These are phyloP conservation scores for Thyridium curvatum DNA, from an alignment of 2,329 filamentous ascomycete species.

Conservation along the genomic window DNA sequence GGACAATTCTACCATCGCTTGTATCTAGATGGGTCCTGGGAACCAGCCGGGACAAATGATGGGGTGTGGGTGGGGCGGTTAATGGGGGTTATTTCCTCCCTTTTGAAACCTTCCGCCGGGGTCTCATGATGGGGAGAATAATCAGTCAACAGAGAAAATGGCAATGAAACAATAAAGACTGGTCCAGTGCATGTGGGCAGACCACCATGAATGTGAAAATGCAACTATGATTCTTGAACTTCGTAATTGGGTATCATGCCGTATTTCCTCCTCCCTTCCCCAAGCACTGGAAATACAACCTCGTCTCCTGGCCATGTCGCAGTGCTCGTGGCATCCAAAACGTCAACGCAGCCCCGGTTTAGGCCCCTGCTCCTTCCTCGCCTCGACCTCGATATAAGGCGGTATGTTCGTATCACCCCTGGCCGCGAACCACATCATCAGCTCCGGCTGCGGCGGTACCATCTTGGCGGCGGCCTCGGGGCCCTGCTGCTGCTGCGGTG, in stretches of 20 bases:
- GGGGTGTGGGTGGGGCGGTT: too few species aligned
- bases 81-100: too few species aligned
- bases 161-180: too few species aligned
- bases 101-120: too few species aligned
- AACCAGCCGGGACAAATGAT: too few species aligned
- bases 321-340: constrained; percentile 5
- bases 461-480: constrained; percentile 17
- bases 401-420: constrained; percentile 39
- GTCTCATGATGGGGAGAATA: too few species aligned
- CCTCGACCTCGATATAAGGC: constrained; percentile 31
- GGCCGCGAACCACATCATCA: constrained; percentile 38
- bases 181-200: too few species aligned
- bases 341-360: background rate
- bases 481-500: constrained; percentile 14
- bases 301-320: constrained; percentile 4
- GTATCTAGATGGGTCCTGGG: too few species aligned
- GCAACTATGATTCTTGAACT: too few species aligned
- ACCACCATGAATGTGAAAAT: too few species aligned
- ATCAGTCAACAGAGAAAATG: too few species aligned
- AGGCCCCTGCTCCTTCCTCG: constrained; percentile 5
- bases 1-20: too few species aligned
- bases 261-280: background rate
- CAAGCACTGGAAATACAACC: background rate
- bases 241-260: background rate
- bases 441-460: constrained; percentile 38